Evolutionary conservation across 208 protist species (phyloP), one percentile per base, ranked within the genome.

Genomic region (Crithidia mellificae): DNA sequence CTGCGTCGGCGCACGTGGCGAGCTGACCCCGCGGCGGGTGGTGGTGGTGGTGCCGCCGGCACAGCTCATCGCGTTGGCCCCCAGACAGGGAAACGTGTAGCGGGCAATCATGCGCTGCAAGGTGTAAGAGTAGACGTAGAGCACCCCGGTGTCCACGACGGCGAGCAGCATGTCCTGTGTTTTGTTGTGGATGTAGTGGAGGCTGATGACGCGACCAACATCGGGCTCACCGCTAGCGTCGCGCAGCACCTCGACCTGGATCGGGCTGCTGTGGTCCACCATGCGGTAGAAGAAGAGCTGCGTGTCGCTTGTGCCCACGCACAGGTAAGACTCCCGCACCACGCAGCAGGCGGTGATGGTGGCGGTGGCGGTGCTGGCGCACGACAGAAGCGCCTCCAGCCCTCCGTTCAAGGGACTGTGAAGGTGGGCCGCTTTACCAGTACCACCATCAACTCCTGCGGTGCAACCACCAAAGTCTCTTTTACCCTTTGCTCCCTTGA

Each of bases 301-400:
- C 34, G 77, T 81, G 66, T 95, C 90, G 25, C 72, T 76, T 1
- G 90, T 92, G 52, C 86, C 90, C 30, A 95, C 55, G 61, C 90
- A 95, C 20, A 92, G 63, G 72, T 91, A 87, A 22, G 80, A 80
- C 70, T 95, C 90, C 6, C 87, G 86, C 38, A 91, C 75, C 39
- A 91, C 78, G 76, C 90, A 92, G 76, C 90, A 91, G 6, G 90
- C 84, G 7, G 90, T 95, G 63, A 95, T 84, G 47, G 84, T 89
- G 41, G 83, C 63, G 27, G 69, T 53, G 32, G 47, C 30, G 59
- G 17, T 34, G 38, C 29, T 25, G 39, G 24, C n/a, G 47, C 55
- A 32, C 27, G 2, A 43, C 20, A 6, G 7, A 15, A 46, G 8
- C 14, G 14, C 41, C 8, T 46, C 41, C n/a, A n/a, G n/a, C 17